Conservation (phyloP, 2,329 filamentous ascomycete species). For the Calycina herbarum region DNA sequence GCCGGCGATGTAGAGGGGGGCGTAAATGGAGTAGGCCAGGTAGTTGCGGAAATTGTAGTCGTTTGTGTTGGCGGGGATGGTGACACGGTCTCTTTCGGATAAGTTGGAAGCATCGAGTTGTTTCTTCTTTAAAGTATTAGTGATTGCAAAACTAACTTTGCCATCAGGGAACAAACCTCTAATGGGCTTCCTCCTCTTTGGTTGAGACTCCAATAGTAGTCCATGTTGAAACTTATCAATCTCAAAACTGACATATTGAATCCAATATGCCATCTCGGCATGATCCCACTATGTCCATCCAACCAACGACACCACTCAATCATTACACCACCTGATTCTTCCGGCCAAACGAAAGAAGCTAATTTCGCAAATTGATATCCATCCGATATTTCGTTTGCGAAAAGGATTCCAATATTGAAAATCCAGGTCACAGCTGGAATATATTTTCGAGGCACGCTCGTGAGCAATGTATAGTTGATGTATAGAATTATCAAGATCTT, state of each 20-base stretch:
- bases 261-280: conserved; percentile 90
- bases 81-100: conserved; percentile 84
- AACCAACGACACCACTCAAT: conserved; percentile 64
- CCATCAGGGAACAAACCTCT: conserved; percentile 67
- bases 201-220: conserved; percentile 90
- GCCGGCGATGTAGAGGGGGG: conserved; percentile 87
- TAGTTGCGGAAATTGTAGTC: conserved; percentile 87
- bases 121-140: conserved; percentile 90
- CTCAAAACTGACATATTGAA: conserved; percentile 95
- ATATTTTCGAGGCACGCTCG: conserved; percentile 65
- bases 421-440: conserved; percentile 80
- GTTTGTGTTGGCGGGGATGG: conserved; percentile 66
- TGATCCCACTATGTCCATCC: conserved; percentile 79
- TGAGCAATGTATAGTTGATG: conserved; percentile 79
- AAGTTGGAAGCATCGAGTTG: conserved; percentile 85
- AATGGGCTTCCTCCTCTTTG: conserved; percentile 63
- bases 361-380: conserved; percentile 75
- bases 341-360: conserved; percentile 50
- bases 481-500: conserved; percentile 82
- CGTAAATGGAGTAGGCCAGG: conserved; percentile 85
- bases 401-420: conserved; percentile 83
- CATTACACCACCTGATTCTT: conserved; percentile 17
- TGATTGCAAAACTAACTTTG: conserved; percentile 14
- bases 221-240: conserved; percentile 93
- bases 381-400: conserved; percentile 80